Evolutionary conservation across 768 basidiomycete genomes (phyloP), one percentile per base, ranked within the genome.

Genomic region (Fistulinella prunicolor): DNA sequence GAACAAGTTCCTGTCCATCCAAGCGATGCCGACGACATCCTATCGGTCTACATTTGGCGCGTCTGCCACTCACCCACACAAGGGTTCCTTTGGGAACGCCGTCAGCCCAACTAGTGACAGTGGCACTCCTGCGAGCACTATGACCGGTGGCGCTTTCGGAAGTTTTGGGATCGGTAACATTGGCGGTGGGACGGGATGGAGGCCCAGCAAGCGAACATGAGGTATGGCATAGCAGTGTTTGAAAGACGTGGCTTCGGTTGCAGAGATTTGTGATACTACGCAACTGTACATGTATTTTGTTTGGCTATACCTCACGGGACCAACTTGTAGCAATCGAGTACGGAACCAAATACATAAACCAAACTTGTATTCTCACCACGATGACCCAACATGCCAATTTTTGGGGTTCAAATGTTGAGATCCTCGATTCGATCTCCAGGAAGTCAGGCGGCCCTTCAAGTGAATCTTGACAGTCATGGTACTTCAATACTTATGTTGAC

Each of bases 1-100:
- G 1, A 87, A 87, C 69, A 91, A 89, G 63, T 94, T 91, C 70
- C 69, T 93, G 22, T 78, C 84, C 9, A 89, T 93, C 50, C 85
- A 88, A 62, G 69, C 86, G 1, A 70, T 84, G 40, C 88, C 89
- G 2, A 62, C 70, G 23, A 80, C 85, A 1, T 78, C 81, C 1
- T 89, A 79, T 71, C 80, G 88, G 34, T 71, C 85, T 0, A 77
- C 79, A 10, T 89, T 89, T 71, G 78, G 79, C 50, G 36, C 61
- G 9, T 48, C 64, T n/a, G 48, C 48, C 16, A 50, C 13, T 38
- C 63, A 65, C 22, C 12, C 44, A 3, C 54, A 54, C 35, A 68
- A 60, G 35, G 47, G 55, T 16, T 54, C 66, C 14, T 44, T 53
- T 10, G 61, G 53, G 19, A 56, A 36, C 9, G 48, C 45, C 4